These are phyloP conservation scores for Geotrichum ghanense DNA, from an alignment of 805 yeast genomes.

Conservation along the genomic window DNA sequence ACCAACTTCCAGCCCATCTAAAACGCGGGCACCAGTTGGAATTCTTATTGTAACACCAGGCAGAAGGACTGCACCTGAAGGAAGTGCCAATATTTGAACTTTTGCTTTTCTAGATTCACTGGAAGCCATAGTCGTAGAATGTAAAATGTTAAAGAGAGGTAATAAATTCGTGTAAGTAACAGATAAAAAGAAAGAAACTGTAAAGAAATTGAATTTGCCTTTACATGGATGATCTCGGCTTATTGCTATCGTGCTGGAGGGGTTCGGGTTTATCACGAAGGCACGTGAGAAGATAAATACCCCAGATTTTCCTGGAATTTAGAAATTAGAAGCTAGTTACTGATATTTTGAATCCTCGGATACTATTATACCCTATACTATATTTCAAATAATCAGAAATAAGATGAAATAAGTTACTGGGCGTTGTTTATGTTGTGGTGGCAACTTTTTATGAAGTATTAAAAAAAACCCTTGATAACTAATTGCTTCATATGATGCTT, in stretches of 20 bases:
- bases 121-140: background rate
- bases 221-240: too few relatives aligned
- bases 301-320: background rate
- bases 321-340: too few relatives aligned
- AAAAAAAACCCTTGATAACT: too few relatives aligned
- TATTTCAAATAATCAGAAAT: too few relatives aligned
- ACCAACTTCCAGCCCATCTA: slow-evolving; percentile 3
- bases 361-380: too few relatives aligned
- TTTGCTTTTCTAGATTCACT: background rate
- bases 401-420: too few relatives aligned
- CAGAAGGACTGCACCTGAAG: slow-evolving; percentile 6
- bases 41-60: slow-evolving; percentile 9
- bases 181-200: background rate
- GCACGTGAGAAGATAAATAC: background rate
- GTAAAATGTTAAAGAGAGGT: background rate
- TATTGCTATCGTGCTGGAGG: background rate
- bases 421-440: too few relatives aligned
- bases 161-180: too few relatives aligned
- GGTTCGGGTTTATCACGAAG: background rate
- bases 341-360: too few relatives aligned
- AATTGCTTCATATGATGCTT: too few relatives aligned
- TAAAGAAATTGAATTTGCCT: background rate
- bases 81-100: slow-evolving; percentile 8
- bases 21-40: slow-evolving; percentile 3
- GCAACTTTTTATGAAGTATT: too few relatives aligned